phyloP scores from a whole-genome alignment of 1,284 basidiomycete species.

The Sanghuangporus sanghuang region DNA sequence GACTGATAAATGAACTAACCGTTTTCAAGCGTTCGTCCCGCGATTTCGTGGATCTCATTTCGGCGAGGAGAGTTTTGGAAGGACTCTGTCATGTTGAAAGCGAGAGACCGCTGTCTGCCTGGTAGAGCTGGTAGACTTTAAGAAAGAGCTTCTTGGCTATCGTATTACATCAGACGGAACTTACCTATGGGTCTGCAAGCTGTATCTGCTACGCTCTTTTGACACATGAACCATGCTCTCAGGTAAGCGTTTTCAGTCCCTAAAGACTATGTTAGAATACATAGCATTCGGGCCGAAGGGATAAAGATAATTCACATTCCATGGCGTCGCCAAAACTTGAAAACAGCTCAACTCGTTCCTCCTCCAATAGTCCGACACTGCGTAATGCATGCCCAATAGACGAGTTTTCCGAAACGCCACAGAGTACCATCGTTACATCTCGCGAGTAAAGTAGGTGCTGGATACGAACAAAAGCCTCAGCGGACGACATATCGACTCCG shows the following conservation, averaged over 20 bases:
- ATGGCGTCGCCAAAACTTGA: slow-evolving; percentile 84
- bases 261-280: slow-evolving; percentile 26
- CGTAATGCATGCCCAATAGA: slow-evolving; percentile 66
- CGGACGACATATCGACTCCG: slow-evolving; percentile 92
- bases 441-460: slow-evolving; percentile 79
- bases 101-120: slow-evolving; percentile 42
- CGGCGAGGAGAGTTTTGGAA: slow-evolving; percentile 71
- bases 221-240: slow-evolving; percentile 65
- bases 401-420: slow-evolving; percentile 68
- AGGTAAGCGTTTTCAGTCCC: slow-evolving; percentile 90
- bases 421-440: slow-evolving; percentile 82
- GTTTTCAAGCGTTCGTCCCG: slow-evolving; percentile 59
- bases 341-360: slow-evolving; percentile 80
- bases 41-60: slow-evolving; percentile 73
- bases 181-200: slow-evolving; percentile 26
- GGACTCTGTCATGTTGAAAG: slow-evolving; percentile 48
- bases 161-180: slow-evolving; percentile 11
- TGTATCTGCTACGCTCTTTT: slow-evolving; percentile 46
- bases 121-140: slow-evolving; percentile 42
- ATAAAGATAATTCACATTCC: slow-evolving; percentile 65
- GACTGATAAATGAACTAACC: slow-evolving; percentile 32
- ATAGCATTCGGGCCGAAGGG: neutral
- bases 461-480: slow-evolving; percentile 91
- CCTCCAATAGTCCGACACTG: slow-evolving; percentile 73
- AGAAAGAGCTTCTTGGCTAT: neutral